Evolutionary conservation across 2,329 filamentous ascomycete genomes (phyloP).

Genomic region (Colletotrichum gloeosporioides): DNA sequence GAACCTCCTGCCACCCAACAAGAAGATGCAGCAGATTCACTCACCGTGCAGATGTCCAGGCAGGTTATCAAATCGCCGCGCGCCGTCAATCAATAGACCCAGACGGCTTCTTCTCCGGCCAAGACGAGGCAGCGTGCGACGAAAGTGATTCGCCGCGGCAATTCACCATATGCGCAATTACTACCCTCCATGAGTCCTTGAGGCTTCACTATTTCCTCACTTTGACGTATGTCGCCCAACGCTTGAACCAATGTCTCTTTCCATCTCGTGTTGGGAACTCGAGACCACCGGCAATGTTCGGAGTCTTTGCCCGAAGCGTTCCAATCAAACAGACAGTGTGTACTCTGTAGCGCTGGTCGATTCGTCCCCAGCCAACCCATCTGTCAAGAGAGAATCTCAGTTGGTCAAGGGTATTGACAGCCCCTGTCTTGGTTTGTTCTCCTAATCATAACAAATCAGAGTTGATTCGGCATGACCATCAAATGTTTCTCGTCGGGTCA

Average conservation of each 20-base stretch:
- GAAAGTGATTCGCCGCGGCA: slow-evolving; percentile 1
- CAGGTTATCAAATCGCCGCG: not conserved
- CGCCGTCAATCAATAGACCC: not conserved
- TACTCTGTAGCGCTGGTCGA: not conserved
- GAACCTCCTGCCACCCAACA: not conserved
- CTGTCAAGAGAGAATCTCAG: not conserved
- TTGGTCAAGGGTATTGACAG: not conserved
- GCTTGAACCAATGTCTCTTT: not conserved
- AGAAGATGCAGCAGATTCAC: not conserved
- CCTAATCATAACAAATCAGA: not conserved
- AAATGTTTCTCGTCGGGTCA: not conserved
- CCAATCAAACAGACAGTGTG: slow-evolving; percentile 1
- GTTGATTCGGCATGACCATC: not conserved
- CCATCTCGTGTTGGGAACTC: not conserved
- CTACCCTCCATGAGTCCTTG: not conserved
- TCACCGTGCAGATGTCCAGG: not conserved
- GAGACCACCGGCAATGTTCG: not conserved
- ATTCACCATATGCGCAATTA: not conserved
- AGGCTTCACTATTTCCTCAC: slow-evolving; percentile 5
- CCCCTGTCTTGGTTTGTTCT: not conserved
- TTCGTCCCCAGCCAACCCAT: not conserved
- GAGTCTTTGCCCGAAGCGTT: slow-evolving; percentile 6
- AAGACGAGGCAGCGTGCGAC: not conserved
- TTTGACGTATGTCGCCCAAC: not conserved
- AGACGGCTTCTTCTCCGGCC: not conserved